Base-by-base conservation (phyloP, 805 yeast species). In the Starmerella kuoi region DNA sequence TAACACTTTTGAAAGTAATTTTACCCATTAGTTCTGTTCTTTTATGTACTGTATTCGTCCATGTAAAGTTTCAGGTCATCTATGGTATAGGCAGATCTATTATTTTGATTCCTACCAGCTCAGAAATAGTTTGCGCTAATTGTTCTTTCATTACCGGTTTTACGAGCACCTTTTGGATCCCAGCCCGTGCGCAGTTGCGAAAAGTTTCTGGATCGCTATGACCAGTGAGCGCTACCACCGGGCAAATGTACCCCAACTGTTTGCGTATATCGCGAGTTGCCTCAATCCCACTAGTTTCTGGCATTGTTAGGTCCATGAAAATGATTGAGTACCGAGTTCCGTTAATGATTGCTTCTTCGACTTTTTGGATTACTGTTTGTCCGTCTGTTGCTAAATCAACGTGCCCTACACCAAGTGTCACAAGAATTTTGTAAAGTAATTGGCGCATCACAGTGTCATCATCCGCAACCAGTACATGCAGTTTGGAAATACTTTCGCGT, bases 151-250 rank as follows among this genome's bases (percentile, higher is more conserved):
- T 70, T n/a, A 87, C 78, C 0, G 96, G 96, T 54, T 87, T 87
- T 3, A 88, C 69, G 41, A 87, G 68, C 57, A 87, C 85, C 5
- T 88, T 94, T 45, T 77, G 69, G 94, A 87, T 85, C 3, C 95
- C 95, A 17, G 79, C 76, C 21, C 74, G 79, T 47, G 77, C 57
- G 61, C 95, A 87, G 46, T 72, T 85, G 50, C 73, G 75, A 28
- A 77, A 80, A 52, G 86, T 86, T 37, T 84, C 76, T 51, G 80
- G 84, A 60, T 87, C 95, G 1, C 94, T 93, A 65, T 80, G 85
- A 2, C 95, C 95, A 0, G 95, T 87, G 42, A 87, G 66, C 0
- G 95, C 96, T 35, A 87, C 87, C 42, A 87, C 86, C 0, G 95
- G 95, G n/a, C 72, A 71, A 2, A 60, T 59, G 56, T 73, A 85